These are phyloP conservation scores for Hyaloscypha bicolor DNA, from an alignment of 495 filamentous ascomycete species.

Conservation along the genomic window DNA sequence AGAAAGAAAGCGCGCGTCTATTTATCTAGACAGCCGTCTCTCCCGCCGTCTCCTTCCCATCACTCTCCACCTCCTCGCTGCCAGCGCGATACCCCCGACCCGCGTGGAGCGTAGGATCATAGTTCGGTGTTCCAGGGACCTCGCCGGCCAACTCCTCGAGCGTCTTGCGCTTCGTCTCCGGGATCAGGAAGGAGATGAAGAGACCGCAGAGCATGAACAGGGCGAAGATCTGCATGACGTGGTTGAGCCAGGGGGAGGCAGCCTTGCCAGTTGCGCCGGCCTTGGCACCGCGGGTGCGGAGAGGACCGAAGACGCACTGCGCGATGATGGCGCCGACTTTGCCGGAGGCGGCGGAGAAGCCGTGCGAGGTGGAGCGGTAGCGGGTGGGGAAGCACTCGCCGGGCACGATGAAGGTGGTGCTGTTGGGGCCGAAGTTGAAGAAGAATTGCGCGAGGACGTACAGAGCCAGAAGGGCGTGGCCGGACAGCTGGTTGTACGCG, in stretches of 20 bases:
- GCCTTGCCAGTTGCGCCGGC: slow-evolving; percentile 55
- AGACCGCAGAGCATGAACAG: slow-evolving; percentile 77
- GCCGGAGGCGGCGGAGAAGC: slow-evolving; percentile 81
- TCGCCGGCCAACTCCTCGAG: slow-evolving; percentile 32
- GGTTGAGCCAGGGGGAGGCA: slow-evolving; percentile 68
- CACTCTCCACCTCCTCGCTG: background rate
- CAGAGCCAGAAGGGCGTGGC: slow-evolving; percentile 55
- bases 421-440: slow-evolving; percentile 86
- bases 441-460: slow-evolving; percentile 82
- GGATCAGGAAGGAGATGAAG: slow-evolving; percentile 67
- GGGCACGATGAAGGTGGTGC: slow-evolving; percentile 89
- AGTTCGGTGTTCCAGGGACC: slow-evolving; percentile 15
- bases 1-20: too few species aligned
- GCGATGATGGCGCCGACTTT: slow-evolving; percentile 79
- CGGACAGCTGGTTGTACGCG: slow-evolving; percentile 58
- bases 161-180: slow-evolving; percentile 69
- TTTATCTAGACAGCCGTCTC: background rate
- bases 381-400: slow-evolving; percentile 89
- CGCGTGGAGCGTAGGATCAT: slow-evolving; percentile 4
- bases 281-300: slow-evolving; percentile 44
- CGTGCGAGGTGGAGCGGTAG: slow-evolving; percentile 83
- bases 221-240: slow-evolving; percentile 79
- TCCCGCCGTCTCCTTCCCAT: too few species aligned
- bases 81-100: background rate
- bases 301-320: slow-evolving; percentile 53